Conservation (phyloP, 495 filamentous ascomycete genomes). For the Ascobolus immersus region DNA sequence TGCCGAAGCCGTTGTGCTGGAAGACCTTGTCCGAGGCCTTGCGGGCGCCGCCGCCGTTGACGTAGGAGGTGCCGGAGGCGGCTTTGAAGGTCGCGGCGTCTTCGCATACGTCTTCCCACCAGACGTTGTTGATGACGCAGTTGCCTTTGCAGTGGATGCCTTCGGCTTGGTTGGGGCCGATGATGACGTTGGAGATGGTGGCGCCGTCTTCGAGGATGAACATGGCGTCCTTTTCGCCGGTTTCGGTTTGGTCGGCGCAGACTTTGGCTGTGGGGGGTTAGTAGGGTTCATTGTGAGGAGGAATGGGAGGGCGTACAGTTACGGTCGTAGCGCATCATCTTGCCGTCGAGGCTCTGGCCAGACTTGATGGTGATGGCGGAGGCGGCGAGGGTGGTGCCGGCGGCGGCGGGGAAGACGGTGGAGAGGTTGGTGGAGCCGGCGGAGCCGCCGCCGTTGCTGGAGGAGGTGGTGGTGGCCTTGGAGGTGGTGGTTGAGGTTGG, state of each 20-base stretch:
- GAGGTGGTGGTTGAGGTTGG: neutral
- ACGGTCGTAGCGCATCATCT: constrained; percentile 9
- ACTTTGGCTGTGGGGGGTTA: constrained; percentile 6
- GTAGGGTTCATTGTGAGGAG: neutral
- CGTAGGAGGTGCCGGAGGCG: constrained; percentile 19
- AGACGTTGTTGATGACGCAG: constrained; percentile 22
- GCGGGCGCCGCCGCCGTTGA: constrained; percentile 24
- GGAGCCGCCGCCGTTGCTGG: neutral
- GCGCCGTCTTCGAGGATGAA: constrained; percentile 21
- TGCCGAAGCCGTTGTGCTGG: constrained; percentile 25
- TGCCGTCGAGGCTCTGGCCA: constrained; percentile 10
- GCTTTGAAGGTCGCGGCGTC: constrained; percentile 19
- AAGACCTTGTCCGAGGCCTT: constrained; percentile 24
- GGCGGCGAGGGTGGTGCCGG: constrained; percentile 8
- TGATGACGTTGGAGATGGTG: constrained; percentile 22
- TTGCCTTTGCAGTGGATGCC: constrained; percentile 22
- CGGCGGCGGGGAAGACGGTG: constrained; percentile 12
- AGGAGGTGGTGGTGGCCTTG: neutral
- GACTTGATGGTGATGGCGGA: constrained; percentile 6
- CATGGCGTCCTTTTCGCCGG: constrained; percentile 18
- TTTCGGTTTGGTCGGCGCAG: constrained; percentile 18
- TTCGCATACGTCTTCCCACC: constrained; percentile 19
- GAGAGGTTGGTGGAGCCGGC: constrained; percentile 4
- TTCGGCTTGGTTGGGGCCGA: constrained; percentile 22
- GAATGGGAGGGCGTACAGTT: constrained; percentile 7